These are phyloP conservation scores for Daldinia sp. DNA, from an alignment of 2,329 filamentous ascomycete genomes.

Conservation along the genomic window DNA sequence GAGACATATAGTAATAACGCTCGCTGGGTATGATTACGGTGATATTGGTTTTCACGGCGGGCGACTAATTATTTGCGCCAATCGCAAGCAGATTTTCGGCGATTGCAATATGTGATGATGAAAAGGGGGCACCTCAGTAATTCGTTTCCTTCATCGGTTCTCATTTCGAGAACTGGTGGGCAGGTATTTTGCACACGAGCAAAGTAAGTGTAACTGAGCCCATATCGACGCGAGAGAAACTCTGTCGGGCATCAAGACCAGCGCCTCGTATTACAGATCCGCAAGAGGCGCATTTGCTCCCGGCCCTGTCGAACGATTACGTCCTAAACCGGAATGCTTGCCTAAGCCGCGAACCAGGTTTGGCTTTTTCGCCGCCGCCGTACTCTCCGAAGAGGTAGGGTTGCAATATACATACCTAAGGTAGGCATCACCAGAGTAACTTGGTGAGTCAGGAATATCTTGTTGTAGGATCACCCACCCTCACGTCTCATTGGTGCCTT, in stretches of 20 bases:
- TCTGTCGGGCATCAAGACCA: constrained; percentile 1
- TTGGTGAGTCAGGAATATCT: constrained; percentile 18
- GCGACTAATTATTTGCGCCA: constrained; percentile 17
- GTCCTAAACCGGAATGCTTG: constrained; percentile 15
- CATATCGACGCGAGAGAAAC: constrained; percentile 1
- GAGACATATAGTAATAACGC: not conserved
- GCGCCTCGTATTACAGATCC: constrained; percentile 1
- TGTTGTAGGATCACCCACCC: constrained; percentile 4
- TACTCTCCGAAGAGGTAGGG: constrained; percentile 16
- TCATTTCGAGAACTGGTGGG: constrained; percentile 11
- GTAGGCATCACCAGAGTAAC: constrained; percentile 1
- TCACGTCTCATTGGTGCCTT: constrained; percentile 6
- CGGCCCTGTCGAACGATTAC: not conserved
- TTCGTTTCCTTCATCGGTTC: constrained; percentile 4
- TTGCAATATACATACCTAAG: constrained; percentile 6
- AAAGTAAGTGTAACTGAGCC: constrained; percentile 8
- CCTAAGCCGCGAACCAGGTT: constrained; percentile 25
- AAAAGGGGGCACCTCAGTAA: constrained; percentile 3
- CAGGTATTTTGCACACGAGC: not conserved
- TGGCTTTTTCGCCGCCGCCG: constrained; percentile 11
- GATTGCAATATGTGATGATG: not conserved
- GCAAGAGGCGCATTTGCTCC: not conserved
- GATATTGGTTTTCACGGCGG: constrained; percentile 2
- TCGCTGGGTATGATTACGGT: constrained; percentile 16
- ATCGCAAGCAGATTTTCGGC: constrained; percentile 2